Evolutionary conservation across 768 basidiomycete genomes (phyloP).

Genomic region (Pulveroboletus sp.): DNA sequence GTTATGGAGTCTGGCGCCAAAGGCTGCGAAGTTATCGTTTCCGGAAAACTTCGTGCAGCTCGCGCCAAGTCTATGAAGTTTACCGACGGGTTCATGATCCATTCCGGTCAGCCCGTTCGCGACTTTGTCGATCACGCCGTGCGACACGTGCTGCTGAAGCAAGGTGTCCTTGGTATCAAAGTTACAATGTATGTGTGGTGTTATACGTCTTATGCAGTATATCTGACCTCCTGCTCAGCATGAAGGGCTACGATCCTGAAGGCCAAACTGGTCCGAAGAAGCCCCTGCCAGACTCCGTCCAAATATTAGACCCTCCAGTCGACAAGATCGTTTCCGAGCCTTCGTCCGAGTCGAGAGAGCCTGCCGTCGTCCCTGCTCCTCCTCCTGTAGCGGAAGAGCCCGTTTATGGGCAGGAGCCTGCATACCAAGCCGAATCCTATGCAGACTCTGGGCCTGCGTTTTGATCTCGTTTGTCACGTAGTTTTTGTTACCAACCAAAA

Average conservation of each 20-base stretch:
- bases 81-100: conserved; percentile 99
- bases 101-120: conserved; percentile 95
- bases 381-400: conserved; percentile 54
- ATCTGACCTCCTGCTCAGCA: conserved; percentile 48
- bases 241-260: conserved; percentile 95
- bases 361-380: conserved; percentile 46
- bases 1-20: conserved; percentile 99
- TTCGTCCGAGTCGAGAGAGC: conserved; percentile 85
- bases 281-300: conserved; percentile 93
- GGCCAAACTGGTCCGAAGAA: conserved; percentile 86
- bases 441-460: conserved; percentile 57
- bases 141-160: conserved; percentile 94
- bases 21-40: conserved; percentile 99
- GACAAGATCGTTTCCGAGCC: conserved; percentile 91
- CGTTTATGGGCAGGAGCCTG: conserved; percentile 29
- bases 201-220: neutral
- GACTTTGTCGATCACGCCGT: conserved; percentile 99
- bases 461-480: conserved; percentile 38
- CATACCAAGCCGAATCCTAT: conserved; percentile 43
- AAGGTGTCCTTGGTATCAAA: conserved; percentile 99
- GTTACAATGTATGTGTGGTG: conserved; percentile 84
- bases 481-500: conserved; percentile 13
- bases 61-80: conserved; percentile 99
- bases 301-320: conserved; percentile 83
- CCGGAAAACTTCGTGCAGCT: conserved; percentile 98